Base-by-base conservation (phyloP, 805 yeast species). In the Saccharomycopsis olivae region DNA sequence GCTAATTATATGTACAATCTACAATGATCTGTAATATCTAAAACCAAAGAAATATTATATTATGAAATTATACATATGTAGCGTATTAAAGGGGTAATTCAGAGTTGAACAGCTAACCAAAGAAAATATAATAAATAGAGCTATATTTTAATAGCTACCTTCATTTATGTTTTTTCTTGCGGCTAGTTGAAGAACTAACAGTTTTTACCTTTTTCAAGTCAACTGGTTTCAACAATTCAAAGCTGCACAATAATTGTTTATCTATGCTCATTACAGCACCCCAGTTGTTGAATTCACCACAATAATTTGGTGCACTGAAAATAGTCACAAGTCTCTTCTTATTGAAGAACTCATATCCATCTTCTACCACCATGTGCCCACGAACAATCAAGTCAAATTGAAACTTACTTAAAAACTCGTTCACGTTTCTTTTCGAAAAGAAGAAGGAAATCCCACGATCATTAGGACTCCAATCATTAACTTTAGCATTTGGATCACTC, bases 291-390 rank as follows among this genome's bases (percentile, higher is more conserved):
- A 79, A 79, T 54, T 79, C 87, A 6, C 88, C 88, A 61, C 88
- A 79, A 52, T 83, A 83, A 54, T 83, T 83, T 3, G 94, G 94
- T 3, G 92, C 94, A 46, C 78, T 72, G 52, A 83, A 83, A 1
- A 83, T 76, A 0, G 94, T 83, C 1, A 83, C 92, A 41, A 83
- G 62, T 54, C 75, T 76, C 51, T 85, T 64, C 53, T 74, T 77
- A 45, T 77, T 78, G 56, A 79, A 83, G 55, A 83, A 83, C 55
- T 83, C 92, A 54, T 83, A 83, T 2, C 94, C 94, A 54, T 83
- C 89, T 56, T 83, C 89, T 29, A 83, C 94, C 33, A 83, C 92
- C 94, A 83, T 83, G 55, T 83, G 94, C 5, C 89, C 94, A 52
- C 94, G 64, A 34, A 81, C 84, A 47, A 83, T 74, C 54, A 83